Base-by-base conservation (phyloP, 1,139 yeast species). In the Meyerozyma smithsonii region DNA sequence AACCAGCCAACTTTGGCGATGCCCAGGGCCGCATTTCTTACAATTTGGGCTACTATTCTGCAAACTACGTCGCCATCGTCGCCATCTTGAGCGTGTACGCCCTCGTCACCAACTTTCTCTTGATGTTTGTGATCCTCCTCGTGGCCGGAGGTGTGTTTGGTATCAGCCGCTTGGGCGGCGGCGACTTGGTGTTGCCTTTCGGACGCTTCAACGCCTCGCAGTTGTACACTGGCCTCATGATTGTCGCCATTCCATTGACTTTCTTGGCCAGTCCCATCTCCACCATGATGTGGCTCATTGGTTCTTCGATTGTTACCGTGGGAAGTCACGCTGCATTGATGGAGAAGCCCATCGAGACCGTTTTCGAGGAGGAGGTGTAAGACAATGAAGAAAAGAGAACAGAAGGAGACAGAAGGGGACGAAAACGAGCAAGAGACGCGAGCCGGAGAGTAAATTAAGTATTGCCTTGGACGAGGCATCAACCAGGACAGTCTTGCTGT, bases 301-400 rank as follows among this genome's bases (percentile, higher is more conserved):
- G 98, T 51, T 94, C 97, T 7, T 85, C 96, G 17, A 83, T 86
- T 33, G 95, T 89, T 39, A 67, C 84, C 37, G 92, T 94, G 38
- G 72, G 90, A 42, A 80, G 96, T 11, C 99, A 94, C 64, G 97
- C 98, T 40, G 68, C 94, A 11, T 77, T 94, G 50, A 80, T 94
- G 88, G 98, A 94, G 61, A 92, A 92, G 69, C 98, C 98, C 35
- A 89, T 94, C 53, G 98, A 92, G 69, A 85, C 95, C 36, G 97
- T 94, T 26, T 92, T 92, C 58, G 96, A 90, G 62, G 97, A 88
- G 61, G 89, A 86, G 58, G 76, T 70, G 37, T 70, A n/a, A 25
- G 28, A 25, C 15, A 11, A n/a, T 11, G 11, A n/a, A 12, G 4
- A 5, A 2, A n/a, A 25, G 12, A 25, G 28, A 8, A 20, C 8